These are phyloP conservation scores for Veloporphyrellus conicus DNA, from an alignment of 1,284 basidiomycete genomes.

Conservation along the genomic window DNA sequence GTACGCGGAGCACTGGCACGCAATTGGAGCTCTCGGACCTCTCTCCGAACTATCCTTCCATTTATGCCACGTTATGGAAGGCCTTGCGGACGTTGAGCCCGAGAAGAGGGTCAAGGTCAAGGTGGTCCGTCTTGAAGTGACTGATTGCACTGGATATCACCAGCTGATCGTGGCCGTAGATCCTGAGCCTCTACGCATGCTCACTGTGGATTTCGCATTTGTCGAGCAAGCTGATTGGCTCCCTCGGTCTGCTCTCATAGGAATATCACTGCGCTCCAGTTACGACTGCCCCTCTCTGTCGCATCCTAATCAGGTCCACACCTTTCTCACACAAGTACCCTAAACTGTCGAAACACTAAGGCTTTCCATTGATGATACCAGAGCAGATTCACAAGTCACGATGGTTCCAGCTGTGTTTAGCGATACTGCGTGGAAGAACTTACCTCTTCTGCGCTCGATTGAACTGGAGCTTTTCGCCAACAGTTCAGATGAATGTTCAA, in stretches of 20 bases:
- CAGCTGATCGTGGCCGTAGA: not conserved
- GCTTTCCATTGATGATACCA: not conserved
- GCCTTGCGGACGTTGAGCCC: not conserved
- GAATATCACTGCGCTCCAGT: not conserved
- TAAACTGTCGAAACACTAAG: constrained; percentile 1
- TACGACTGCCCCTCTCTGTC: not conserved
- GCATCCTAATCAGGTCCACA: not conserved
- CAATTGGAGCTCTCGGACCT: constrained; percentile 5
- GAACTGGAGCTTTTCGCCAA: not conserved
- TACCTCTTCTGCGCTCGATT: constrained; percentile 11
- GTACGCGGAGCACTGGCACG: constrained; percentile 9
- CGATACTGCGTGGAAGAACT: not conserved
- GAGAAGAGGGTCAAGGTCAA: constrained; percentile 3
- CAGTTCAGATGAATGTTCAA: too few species aligned
- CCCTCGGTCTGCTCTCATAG: too few species aligned
- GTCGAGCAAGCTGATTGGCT: too few species aligned
- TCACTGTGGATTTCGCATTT: too few species aligned
- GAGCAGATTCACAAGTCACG: not conserved
- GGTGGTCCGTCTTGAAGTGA: constrained; percentile 6
- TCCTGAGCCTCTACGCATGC: too few species aligned
- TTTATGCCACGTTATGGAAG: not conserved
- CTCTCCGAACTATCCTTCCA: constrained; percentile 18
- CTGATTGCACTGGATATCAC: not conserved
- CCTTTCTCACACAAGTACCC: constrained; percentile 1
- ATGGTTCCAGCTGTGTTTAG: not conserved